Base-by-base conservation (phyloP, 176 grass and related monocot species). In the Triticum turgidum region DNA sequence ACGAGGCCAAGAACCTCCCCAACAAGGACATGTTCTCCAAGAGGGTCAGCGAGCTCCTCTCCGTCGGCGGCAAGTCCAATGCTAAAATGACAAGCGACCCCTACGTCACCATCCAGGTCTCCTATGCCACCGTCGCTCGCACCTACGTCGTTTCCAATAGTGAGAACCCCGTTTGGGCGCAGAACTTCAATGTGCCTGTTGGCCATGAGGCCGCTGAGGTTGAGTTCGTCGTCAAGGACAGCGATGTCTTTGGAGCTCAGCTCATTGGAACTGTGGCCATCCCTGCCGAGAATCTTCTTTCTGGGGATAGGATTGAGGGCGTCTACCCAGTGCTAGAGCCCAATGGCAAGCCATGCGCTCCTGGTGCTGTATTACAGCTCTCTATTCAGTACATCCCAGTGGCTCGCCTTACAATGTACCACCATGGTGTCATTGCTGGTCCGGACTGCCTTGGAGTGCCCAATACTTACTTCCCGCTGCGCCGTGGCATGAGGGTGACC, bases 11-110 rank as follows among this genome's bases (percentile, higher is more conserved):
- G 63, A 90, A 74, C 71, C 86, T 98, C 37, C 95, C 95, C 14
- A 98, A 98, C 87, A 90, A 92, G 77, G 95, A 98, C 77, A 87
- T 93, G 82, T 95, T 98, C 85, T 91, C 90, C 32, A 98, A 93
- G 93, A 90, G 65, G 5, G 10, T 98, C 1, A 73, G 51, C 20
- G 93, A 98, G 4, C 27, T 95, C 65, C 68, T 93, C 24, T 58
- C 85, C 2, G n/a, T 95, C 0, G 82, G 80, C 39, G 37, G 80
- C 58, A 95, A 95, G 73, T 82, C 87, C 61, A 75, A 30, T 49
- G 69, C 77, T 11, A 47, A 67, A 21, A 89, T 95, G 27, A 98
- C 95, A 63, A 98, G 95, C 62, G 95, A 98, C 33, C 95, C 95
- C 9, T 98, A 95, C 3, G 93, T 98, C 27, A 91, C 89, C 35